Evolutionary conservation across 371 early-diverging fungal genomes (phyloP).

Genomic region (Mortierella sp.): DNA sequence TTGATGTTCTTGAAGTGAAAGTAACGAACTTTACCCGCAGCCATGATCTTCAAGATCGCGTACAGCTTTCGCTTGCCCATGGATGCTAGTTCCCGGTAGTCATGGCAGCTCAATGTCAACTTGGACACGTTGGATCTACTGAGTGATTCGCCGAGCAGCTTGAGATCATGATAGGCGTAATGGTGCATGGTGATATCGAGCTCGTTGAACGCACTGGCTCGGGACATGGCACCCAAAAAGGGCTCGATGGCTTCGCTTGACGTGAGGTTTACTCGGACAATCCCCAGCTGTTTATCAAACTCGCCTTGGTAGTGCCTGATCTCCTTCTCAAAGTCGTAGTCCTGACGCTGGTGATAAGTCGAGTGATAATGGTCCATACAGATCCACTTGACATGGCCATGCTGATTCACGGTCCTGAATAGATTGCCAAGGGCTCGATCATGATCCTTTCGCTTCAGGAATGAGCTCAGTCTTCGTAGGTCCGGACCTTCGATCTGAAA

Average conservation of each 20-base stretch:
- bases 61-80: slow-evolving; percentile 35
- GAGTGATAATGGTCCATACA: slow-evolving; percentile 44
- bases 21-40: slow-evolving; percentile 30
- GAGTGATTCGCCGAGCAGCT: slow-evolving; percentile 23
- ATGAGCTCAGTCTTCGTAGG: slow-evolving; percentile 32
- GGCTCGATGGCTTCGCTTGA: slow-evolving; percentile 19
- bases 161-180: slow-evolving; percentile 31
- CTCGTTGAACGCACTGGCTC: slow-evolving; percentile 38
- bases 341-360: slow-evolving; percentile 36
- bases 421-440: slow-evolving; percentile 39
- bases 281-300: slow-evolving; percentile 37
- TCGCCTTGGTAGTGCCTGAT: slow-evolving; percentile 19
- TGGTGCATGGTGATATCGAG: slow-evolving; percentile 34
- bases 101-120: slow-evolving; percentile 29
- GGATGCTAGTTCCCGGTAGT: slow-evolving; percentile 27
- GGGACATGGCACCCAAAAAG: slow-evolving; percentile 36
- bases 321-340: slow-evolving; percentile 37
- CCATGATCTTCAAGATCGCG: slow-evolving; percentile 36
- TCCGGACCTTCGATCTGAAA: slow-evolving; percentile 47
- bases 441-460: slow-evolving; percentile 34
- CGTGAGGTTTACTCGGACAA: slow-evolving; percentile 27
- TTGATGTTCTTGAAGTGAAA: slow-evolving; percentile 41
- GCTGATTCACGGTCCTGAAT: slow-evolving; percentile 33
- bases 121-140: slow-evolving; percentile 35
- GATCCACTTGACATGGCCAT: slow-evolving; percentile 52